These are phyloP conservation scores for Malus hybrid DNA, from an alignment of 331 rosid species.

Conservation along the genomic window DNA sequence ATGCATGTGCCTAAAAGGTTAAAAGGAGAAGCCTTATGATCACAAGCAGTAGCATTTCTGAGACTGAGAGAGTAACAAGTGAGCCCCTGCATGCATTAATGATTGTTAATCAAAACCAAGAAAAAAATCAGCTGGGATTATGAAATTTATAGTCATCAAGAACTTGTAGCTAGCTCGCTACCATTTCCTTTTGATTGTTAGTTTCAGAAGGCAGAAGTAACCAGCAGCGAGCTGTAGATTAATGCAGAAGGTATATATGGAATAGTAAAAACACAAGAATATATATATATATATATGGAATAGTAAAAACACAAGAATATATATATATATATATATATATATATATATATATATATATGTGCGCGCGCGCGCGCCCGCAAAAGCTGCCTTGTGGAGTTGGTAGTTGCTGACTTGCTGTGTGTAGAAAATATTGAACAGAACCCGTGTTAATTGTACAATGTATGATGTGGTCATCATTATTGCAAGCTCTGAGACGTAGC, in stretches of 20 bases:
- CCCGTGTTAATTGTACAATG: slow-evolving; percentile 7
- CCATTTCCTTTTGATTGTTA: not conserved
- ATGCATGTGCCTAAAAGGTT: not conserved
- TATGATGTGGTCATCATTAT: not conserved
- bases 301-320: too few species aligned
- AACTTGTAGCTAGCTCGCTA: not conserved
- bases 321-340: too few species aligned
- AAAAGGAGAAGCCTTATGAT: not conserved
- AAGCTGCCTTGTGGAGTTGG: not conserved
- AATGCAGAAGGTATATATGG: not conserved
- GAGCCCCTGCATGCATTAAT: not conserved
- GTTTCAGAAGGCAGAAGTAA: not conserved
- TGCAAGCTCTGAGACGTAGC: not conserved
- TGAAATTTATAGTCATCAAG: not conserved
- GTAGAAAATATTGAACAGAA: not conserved
- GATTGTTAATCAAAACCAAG: not conserved
- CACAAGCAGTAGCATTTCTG: not conserved
- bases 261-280: not conserved
- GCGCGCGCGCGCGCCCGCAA: not conserved
- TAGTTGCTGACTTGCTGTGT: not conserved
- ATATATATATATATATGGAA: too few species aligned
- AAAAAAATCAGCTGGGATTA: not conserved
- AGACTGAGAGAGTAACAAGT: not conserved
- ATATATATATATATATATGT: too few species aligned
- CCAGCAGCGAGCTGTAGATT: not conserved